A percentile compares a stretch with the other conserved stretches of the same genome.
Conservation (phyloP, 2,329 filamentous ascomycete species). For the Podosphaera xanthii region DNA sequence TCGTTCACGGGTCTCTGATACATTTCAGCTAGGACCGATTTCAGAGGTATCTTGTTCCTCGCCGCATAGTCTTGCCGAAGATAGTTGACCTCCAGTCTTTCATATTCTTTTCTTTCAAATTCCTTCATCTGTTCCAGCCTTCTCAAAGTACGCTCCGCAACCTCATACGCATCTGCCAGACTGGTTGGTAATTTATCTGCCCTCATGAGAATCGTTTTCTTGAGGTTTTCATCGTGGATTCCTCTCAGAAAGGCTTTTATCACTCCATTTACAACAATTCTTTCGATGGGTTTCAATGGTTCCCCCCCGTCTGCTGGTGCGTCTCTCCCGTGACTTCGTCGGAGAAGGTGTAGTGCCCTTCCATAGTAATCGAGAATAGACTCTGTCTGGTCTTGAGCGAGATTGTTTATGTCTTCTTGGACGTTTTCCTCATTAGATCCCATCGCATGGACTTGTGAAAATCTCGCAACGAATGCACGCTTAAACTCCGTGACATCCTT, state of each 20-base stretch:
- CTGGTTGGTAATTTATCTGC: no score
- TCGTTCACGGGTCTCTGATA: no score
- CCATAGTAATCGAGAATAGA: not conserved
- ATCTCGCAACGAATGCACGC: not conserved
- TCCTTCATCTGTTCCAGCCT: not conserved
- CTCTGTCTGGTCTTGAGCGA: not conserved
- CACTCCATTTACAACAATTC: no score
- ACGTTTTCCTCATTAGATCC: not conserved
- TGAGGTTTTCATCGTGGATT: not conserved
- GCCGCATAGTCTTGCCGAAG: no score
- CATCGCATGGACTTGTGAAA: not conserved
- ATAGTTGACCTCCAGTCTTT: no score
- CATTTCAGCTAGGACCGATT: no score
- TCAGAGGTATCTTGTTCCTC: no score
- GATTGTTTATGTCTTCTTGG: not conserved
- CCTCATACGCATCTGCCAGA: not conserved
- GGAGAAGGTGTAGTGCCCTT: not conserved
- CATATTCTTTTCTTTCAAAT: conserved; percentile 1
- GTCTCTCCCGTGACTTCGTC: not conserved
- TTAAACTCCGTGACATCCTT: not conserved
- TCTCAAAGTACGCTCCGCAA: not conserved
- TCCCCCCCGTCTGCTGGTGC: not conserved
- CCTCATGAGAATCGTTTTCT: not conserved
- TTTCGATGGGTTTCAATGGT: not conserved
- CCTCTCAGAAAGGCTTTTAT: no score